Evolutionary conservation across 2,329 filamentous ascomycete species (phyloP), one percentile per base, ranked within the genome.

Genomic region (Zarea fungicola): DNA sequence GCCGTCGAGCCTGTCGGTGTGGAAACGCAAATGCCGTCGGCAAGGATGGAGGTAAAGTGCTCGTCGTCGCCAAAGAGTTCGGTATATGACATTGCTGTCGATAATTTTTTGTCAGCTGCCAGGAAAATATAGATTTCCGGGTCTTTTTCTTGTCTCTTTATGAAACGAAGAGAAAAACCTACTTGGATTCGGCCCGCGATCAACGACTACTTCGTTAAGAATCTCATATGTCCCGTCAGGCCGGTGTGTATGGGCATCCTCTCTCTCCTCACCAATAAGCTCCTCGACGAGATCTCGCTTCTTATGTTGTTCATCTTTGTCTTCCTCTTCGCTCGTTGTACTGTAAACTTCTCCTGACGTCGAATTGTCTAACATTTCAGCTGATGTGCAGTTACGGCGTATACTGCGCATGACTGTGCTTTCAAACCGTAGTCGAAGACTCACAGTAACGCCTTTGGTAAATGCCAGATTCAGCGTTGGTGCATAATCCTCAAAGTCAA

Each of bases 41-140:
- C 93, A 56, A 93, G 84, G 6, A 97, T 81, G 0, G 90, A 95
- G 0, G 93, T 96, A 65, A 96, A 93, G 67, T 96, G 90, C 65
- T 95, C 89, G 59, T 96, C 89, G 59, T 96, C 92, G 18, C 90
- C 91, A 63, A 96, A 96, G 22, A 97, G 78, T 63, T 97, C 92
- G 18, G 88, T 90, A 45, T 83, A 85, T 10, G 89, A 93, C 88
- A 99, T 92, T 47, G 90, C 86, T 90, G 56, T 8, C 16, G 3
- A 21, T 8, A 10, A 9, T 11, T 4, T 19, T 3, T 23, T 19
- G 43, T 44, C 22, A 19, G 49, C 49, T 19, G n/a, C n/a, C n/a
- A n/a, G n/a, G n/a, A n/a, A n/a, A n/a, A n/a, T n/a, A n/a, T n/a
- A n/a, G n/a, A n/a, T 16, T 8, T 13, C 14, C 19, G 16, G 18